Evolutionary conservation across 1,139 yeast genomes (phyloP).

Genomic region (Blastobotrys ciferrii): DNA sequence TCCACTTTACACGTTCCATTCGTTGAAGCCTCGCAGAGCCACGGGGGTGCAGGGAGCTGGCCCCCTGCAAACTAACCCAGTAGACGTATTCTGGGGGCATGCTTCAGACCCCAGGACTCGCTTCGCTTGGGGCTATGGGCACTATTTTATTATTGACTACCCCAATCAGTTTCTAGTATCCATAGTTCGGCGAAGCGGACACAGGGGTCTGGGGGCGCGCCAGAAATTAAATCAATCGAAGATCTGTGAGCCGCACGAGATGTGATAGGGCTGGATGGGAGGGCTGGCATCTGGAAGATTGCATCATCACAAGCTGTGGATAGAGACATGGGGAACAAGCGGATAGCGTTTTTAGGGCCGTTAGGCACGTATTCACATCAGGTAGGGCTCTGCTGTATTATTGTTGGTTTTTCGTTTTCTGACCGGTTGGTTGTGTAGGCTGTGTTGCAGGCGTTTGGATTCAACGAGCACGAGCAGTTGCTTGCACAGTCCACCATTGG

Average conservation of each 20-base stretch:
- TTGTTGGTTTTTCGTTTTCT: slow-evolving; percentile 18
- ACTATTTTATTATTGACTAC: too few relatives aligned
- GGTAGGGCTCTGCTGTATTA: slow-evolving; percentile 42
- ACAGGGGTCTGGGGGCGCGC: too few relatives aligned
- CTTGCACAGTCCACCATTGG: slow-evolving; percentile 31
- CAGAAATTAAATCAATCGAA: too few relatives aligned
- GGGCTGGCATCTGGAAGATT: background rate
- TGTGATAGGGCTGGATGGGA: background rate
- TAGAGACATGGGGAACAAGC: slow-evolving; percentile 6
- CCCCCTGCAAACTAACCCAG: too few relatives aligned
- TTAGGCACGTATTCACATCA: slow-evolving; percentile 89
- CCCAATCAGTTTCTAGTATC: too few relatives aligned
- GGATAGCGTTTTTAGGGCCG: slow-evolving; percentile 80
- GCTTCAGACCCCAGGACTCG: too few relatives aligned
- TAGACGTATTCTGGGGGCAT: too few relatives aligned
- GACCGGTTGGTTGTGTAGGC: slow-evolving; percentile 45
- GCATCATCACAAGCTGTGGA: background rate
- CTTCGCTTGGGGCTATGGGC: too few relatives aligned
- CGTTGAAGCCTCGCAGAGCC: too few relatives aligned
- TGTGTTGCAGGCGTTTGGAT: slow-evolving; percentile 69
- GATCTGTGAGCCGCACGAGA: background rate
- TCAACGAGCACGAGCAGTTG: slow-evolving; percentile 25
- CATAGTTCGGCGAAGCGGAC: too few relatives aligned
- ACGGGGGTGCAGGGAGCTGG: too few relatives aligned
- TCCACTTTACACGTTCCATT: too few relatives aligned